Evolutionary conservation across 495 filamentous ascomycete genomes (phyloP), one percentile per base, ranked within the genome.

Genomic region (Oidiodendron maius): DNA sequence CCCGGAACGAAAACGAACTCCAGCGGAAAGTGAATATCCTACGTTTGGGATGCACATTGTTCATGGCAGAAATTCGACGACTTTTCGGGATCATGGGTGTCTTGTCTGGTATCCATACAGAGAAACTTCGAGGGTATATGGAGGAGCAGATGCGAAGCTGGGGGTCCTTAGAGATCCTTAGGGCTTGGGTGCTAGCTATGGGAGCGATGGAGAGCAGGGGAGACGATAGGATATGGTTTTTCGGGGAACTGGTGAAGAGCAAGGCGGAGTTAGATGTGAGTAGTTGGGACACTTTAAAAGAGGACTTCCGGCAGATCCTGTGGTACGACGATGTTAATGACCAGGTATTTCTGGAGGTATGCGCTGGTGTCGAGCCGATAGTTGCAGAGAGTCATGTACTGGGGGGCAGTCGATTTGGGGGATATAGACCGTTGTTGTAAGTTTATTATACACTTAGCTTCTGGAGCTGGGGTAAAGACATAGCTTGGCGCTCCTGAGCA

Each of bases 281-380:
- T 21, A 17, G 22, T 11, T 30, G 10, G 28, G 34, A 40, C 5
- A 18, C 39, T 23, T 12, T 40, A 13, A 20, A 39, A 45, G 24
- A n/a, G 2, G 20, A 44, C 6, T 24, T 54, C 2, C 32, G 40
- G 17, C 1, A 44, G 2, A 13, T 53, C 5, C 4, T 48, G 20
- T 53, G 51, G 51, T 48, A 38, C 23, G 39, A 53, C 13, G 51
- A 44, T 17, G 39, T 32, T 16, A 44, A 53, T 48, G 30, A 20
- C 12, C 51, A 38, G n/a, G 28, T 48, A 40, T 48, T 48, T 36
- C 13, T 13, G 25, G 40, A 48, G 20, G 12, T 53, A 3, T 45
- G 23, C 20, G 4, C 17, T 11, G 32, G 17, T 5, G 21, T n/a
- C n/a, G n/a, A n/a, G n/a, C n/a, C n/a, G n/a, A n/a, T n/a, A n/a